Evolutionary conservation across 75 land plant species (phyloP).

Genomic region (Azolla pinnata): DNA sequence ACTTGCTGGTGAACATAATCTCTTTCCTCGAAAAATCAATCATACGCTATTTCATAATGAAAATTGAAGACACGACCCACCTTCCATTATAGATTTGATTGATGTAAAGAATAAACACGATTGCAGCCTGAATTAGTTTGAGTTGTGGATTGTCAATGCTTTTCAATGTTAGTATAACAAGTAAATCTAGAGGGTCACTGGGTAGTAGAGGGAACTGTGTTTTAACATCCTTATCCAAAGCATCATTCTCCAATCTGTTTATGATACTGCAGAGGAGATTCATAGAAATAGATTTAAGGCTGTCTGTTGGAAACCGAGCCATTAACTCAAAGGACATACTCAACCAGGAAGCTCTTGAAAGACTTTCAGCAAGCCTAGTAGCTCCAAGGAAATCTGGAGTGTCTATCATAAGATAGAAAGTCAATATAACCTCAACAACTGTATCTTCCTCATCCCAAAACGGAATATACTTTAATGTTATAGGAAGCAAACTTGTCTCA

Average conservation of each 20-base stretch:
- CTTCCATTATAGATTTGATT: constrained; percentile 56
- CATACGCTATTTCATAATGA: neutral
- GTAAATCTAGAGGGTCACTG: constrained; percentile 57
- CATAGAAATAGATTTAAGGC: constrained; percentile 41
- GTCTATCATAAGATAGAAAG: constrained; percentile 41
- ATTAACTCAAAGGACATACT: constrained; percentile 51
- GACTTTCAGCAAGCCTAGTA: constrained; percentile 27
- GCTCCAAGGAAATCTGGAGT: constrained; percentile 19
- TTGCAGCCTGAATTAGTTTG: constrained; percentile 48
- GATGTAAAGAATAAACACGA: constrained; percentile 43
- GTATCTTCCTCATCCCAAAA: constrained; percentile 48
- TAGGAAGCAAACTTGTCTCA: constrained; percentile 45
- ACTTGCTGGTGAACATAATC: neutral
- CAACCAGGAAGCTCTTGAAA: constrained; percentile 55
- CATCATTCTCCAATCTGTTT: constrained; percentile 40
- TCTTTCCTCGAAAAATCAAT: neutral
- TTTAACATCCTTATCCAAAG: constrained; percentile 37
- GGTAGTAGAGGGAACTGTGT: constrained; percentile 41
- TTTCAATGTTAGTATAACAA: constrained; percentile 57
- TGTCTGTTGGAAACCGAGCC: constrained; percentile 51
- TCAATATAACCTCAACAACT: constrained; percentile 39
- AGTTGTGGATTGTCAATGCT: constrained; percentile 29
- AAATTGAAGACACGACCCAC: constrained; percentile 15
- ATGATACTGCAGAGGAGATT: constrained; percentile 47
- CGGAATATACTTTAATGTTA: constrained; percentile 17